Evolutionary conservation across 2,329 filamentous ascomycete genomes (phyloP).

Genomic region (Cercospora berteroae): DNA sequence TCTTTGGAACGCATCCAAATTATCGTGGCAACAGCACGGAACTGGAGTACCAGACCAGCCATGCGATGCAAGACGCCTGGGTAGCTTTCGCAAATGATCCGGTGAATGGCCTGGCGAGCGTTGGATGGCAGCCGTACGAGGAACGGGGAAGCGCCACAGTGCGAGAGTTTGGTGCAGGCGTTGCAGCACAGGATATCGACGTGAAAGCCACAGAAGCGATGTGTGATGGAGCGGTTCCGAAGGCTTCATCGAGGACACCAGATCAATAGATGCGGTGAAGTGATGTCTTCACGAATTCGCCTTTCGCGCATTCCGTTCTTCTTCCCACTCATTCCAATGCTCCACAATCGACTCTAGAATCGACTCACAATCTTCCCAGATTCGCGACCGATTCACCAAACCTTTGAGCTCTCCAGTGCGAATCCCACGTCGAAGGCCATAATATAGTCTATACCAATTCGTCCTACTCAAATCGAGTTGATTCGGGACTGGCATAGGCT

Average conservation of each 20-base stretch:
- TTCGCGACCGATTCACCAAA: slow-evolving; percentile 12
- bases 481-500: slow-evolving; percentile 10
- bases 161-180: slow-evolving; percentile 30
- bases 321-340: neutral
- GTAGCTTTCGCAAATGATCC: slow-evolving; percentile 40
- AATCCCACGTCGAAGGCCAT: neutral
- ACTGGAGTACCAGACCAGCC: slow-evolving; percentile 33
- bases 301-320: neutral
- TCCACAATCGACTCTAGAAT: slow-evolving; percentile 10
- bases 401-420: slow-evolving; percentile 4
- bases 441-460: slow-evolving; percentile 17
- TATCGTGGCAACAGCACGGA: slow-evolving; percentile 27
- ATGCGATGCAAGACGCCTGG: slow-evolving; percentile 37
- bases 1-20: slow-evolving; percentile 43
- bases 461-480: neutral
- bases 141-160: slow-evolving; percentile 24
- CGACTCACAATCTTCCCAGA: slow-evolving; percentile 18
- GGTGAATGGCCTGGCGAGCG: slow-evolving; percentile 28
- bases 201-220: slow-evolving; percentile 25
- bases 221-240: slow-evolving; percentile 26
- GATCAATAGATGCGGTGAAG: neutral
- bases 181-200: slow-evolving; percentile 33
- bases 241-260: neutral
- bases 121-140: slow-evolving; percentile 26
- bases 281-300: neutral